A percentile compares a stretch with the other conserved stretches of the same genome.
These are phyloP conservation scores for Pterulicium gracile DNA, from an alignment of 1,284 basidiomycete species.

Conservation along the genomic window DNA sequence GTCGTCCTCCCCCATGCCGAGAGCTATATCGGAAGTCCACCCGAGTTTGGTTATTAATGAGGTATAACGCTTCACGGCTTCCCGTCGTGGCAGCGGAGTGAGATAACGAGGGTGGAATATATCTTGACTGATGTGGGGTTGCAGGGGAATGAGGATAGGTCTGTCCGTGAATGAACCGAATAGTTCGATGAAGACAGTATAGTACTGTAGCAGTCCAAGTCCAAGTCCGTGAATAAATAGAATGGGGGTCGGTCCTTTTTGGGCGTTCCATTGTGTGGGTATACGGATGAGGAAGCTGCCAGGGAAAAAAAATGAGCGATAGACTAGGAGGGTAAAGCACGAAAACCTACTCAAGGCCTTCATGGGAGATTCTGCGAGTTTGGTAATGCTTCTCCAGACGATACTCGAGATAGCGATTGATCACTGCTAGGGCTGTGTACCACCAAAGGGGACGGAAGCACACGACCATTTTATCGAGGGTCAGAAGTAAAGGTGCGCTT, in stretches of 20 bases:
- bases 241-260: conserved; percentile 51
- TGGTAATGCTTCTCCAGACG: conserved; percentile 36
- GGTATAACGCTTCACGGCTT: conserved; percentile 51
- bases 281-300: conserved; percentile 65
- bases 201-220: conserved; percentile 66
- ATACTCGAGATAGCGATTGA: conserved; percentile 40
- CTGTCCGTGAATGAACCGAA: conserved; percentile 47
- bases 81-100: conserved; percentile 51
- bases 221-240: conserved; percentile 86
- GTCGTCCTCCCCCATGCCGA: conserved; percentile 13
- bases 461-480: conserved; percentile 69
- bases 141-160: conserved; percentile 70
- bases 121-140: conserved; percentile 79
- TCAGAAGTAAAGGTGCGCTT: conserved; percentile 56
- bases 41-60: conserved; percentile 51
- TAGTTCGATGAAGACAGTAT: conserved; percentile 36
- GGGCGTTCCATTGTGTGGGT: conserved; percentile 53
- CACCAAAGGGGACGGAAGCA: conserved; percentile 60
- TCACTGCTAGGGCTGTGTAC: conserved; percentile 50
- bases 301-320: neutral
- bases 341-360: conserved; percentile 50
- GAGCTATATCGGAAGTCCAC: conserved; percentile 37
- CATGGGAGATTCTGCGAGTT: conserved; percentile 36
- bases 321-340: neutral
- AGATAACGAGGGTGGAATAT: conserved; percentile 71